A percentile compares a stretch with the other conserved stretches of the same genome.
Conservation (phyloP, 352 stramenopile genomes). For the Phytophthora cryptogea region DNA sequence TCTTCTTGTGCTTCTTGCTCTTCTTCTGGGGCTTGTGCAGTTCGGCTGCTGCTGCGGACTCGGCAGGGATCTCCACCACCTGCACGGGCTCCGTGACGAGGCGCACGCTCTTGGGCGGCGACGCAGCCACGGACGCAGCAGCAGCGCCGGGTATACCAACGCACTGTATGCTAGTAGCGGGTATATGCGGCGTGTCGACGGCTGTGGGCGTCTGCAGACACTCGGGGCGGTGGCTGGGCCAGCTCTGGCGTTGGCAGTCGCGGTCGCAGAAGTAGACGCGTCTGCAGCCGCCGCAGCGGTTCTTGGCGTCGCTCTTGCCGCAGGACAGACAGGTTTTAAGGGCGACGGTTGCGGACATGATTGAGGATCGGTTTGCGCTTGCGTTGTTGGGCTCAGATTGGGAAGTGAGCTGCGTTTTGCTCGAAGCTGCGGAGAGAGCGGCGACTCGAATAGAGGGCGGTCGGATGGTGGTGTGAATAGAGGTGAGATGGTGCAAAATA, state of each 20-base stretch:
- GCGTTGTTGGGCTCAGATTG: conserved; percentile 25
- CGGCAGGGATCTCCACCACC: conserved; percentile 40
- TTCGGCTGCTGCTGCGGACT: conserved; percentile 20
- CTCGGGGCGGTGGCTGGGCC: conserved; percentile 54
- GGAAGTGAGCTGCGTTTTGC: conserved; percentile 21
- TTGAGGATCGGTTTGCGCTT: background rate
- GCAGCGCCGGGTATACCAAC: conserved; percentile 31
- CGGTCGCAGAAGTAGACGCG: conserved; percentile 79
- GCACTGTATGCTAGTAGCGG: conserved; percentile 20
- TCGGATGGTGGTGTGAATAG: background rate
- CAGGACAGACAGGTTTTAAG: conserved; percentile 51
- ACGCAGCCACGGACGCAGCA: conserved; percentile 19
- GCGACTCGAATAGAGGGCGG: conserved; percentile 17
- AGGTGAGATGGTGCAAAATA: background rate
- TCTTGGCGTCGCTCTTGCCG: conserved; percentile 49
- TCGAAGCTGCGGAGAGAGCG: conserved; percentile 8
- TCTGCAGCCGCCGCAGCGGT: conserved; percentile 74
- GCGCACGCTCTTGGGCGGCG: conserved; percentile 46
- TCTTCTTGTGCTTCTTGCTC: conserved; percentile 80
- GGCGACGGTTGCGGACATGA: conserved; percentile 9
- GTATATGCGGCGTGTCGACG: conserved; percentile 13
- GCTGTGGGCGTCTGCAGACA: conserved; percentile 28
- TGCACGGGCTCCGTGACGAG: conserved; percentile 50
- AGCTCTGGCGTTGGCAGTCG: conserved; percentile 72
- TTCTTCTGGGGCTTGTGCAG: conserved; percentile 47